Evolutionary conservation across 805 yeast species (phyloP).

Genomic region (Kregervanrija pseudodelftensis): DNA sequence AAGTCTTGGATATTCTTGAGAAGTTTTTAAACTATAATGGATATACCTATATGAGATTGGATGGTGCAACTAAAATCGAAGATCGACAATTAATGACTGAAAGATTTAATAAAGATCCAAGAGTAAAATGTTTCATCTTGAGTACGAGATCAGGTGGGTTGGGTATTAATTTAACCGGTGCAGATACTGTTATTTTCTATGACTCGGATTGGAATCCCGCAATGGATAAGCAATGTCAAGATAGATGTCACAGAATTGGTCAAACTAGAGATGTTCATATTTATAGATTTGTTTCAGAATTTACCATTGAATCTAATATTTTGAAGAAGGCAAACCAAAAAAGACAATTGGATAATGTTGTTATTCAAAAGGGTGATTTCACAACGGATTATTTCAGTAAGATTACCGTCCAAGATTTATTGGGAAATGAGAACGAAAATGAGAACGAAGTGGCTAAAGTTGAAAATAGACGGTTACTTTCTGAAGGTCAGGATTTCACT

Average conservation of each 20-base stretch:
- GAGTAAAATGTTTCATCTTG: constrained; percentile 83
- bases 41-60: constrained; percentile 86
- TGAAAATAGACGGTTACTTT: constrained; percentile 27
- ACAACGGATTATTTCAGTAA: constrained; percentile 94
- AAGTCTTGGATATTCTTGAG: constrained; percentile 87
- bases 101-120: constrained; percentile 78
- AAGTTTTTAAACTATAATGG: constrained; percentile 93
- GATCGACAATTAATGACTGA: constrained; percentile 94
- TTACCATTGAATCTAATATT: constrained; percentile 92
- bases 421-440: constrained; percentile 50
- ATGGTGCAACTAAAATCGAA: constrained; percentile 96
- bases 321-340: constrained; percentile 91
- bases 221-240: constrained; percentile 99
- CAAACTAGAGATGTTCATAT: constrained; percentile 97
- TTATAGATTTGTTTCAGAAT: constrained; percentile 91
- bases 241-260: constrained; percentile 97
- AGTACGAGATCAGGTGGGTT: constrained; percentile 97
- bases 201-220: constrained; percentile 99
- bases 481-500: constrained; percentile 24
- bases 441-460: constrained; percentile 35
- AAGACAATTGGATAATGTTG: constrained; percentile 86
- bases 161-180: constrained; percentile 96
- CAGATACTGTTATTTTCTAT: constrained; percentile 96
- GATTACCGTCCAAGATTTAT: constrained; percentile 75
- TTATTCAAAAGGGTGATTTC: constrained; percentile 96